Evolutionary conservation across 441 rosid genomes (phyloP).

Genomic region (Jatropha multifida): DNA sequence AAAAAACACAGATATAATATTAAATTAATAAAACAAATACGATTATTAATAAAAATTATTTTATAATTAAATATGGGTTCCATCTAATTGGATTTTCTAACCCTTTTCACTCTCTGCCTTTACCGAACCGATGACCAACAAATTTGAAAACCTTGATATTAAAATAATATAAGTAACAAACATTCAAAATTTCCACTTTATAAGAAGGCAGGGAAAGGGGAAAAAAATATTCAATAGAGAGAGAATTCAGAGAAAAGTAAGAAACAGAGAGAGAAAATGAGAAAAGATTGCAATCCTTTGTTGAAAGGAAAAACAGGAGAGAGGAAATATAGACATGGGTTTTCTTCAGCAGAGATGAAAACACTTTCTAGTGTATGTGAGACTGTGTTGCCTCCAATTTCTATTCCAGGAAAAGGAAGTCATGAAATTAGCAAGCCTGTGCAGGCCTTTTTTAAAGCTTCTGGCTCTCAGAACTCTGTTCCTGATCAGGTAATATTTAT

Average conservation of each 20-base stretch:
- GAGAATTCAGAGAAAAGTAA: not conserved
- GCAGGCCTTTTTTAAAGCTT: constrained; percentile 49
- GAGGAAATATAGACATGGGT: constrained; percentile 31
- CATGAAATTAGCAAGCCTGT: constrained; percentile 25
- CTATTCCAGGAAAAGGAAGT: constrained; percentile 14
- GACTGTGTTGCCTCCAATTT: constrained; percentile 48
- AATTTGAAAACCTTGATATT: too few species aligned
- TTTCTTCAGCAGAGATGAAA: constrained; percentile 54
- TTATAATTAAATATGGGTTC: too few species aligned
- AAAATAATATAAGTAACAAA: too few species aligned
- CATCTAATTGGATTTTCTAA: too few species aligned
- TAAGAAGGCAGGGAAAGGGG: not conserved
- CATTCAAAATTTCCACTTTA: too few species aligned
- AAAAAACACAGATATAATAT: too few species aligned
- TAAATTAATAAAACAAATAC: too few species aligned
- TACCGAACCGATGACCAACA: too few species aligned
- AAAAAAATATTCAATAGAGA: too few species aligned
- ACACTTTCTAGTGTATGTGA: constrained; percentile 53
- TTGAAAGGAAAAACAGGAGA: constrained; percentile 29
- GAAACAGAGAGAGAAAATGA: constrained; percentile 19
- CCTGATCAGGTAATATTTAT: constrained; percentile 50
- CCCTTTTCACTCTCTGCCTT: too few species aligned
- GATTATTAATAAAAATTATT: too few species aligned
- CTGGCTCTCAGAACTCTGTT: constrained; percentile 47
- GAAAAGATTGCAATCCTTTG: constrained; percentile 37